Evolutionary conservation across 2,329 filamentous ascomycete species (phyloP), one percentile per base, ranked within the genome.

Genomic region (Chaetoscypha palmicola): DNA sequence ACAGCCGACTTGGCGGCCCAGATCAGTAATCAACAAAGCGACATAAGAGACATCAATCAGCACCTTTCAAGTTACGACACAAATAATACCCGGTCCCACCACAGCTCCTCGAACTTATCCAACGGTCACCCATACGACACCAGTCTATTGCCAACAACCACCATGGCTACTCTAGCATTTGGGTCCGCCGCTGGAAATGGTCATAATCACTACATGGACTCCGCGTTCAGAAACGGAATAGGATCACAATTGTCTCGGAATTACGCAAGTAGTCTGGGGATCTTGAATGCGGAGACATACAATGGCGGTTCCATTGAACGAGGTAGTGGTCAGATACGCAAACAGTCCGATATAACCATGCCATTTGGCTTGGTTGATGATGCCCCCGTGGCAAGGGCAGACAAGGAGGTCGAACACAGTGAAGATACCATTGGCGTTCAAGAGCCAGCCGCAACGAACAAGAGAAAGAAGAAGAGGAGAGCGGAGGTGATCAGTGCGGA

Each of bases 281-380:
- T 73, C 35, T 62, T 74, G 38, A 69, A 63, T 53, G 70, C 69
- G 32, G 70, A 73, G 57, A 62, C 64, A 28, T 73, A 70, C 48
- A 59, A 68, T 51, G 64, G 66, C 46, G 64, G 64, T 22, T 53
- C 55, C 45, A 51, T 40, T 48, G 41, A 43, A 44, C 51, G 40
- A 19, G 41, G 43, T 43, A 44, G 37, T 40, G 34, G 37, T 26
- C 17, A 28, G 19, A 45, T 28, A 28, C 28, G 28, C 32, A 41
- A 43, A 23, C 10, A 46, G 47, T 14, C 48, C 47, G 47, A 41
- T 39, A 40, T 35, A 10, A 16, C 35, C 4, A 45, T 60, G 23
- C 58, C 54, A 4, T 51, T 52, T 47, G 60, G 61, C 12, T 45
- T 58, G 17, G 39, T 30, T 9, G 41, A 39, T 4, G 42, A 38